Base-by-base conservation (phyloP, 1,284 basidiomycete species). In the Golubevia sp. region DNA sequence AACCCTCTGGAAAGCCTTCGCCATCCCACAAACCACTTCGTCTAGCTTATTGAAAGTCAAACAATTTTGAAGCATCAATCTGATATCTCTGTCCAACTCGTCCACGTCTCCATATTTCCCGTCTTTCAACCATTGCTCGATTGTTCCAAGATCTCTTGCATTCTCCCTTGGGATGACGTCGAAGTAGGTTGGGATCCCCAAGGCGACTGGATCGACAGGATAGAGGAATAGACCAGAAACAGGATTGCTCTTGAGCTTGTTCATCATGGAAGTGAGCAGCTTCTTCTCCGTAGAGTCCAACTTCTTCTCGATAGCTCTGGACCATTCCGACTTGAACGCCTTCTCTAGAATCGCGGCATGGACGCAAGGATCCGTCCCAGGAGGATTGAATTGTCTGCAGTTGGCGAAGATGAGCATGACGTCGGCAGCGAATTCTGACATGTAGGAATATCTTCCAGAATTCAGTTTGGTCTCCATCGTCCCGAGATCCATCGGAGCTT, bases 401-500 rank as follows among this genome's bases (percentile, higher is more conserved):
- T 99, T 99, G 77, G 85, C 87, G 76, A 97, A 91, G 61, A 98
- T 89, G 8, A 96, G 88, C 66, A 92, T 89, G 61, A 93, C 86
- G 76, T 98, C 96, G 63, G 87, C 87, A 44, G 88, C 90, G 70
- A 99, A 91, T 1, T 91, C 89, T 49, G 55, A 63, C 76, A 81
- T 79, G 18, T 68, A 73, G 4, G 34, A 21, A 67, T 83, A 83
- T 0, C 62, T 58, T 8, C 68, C 71, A 23, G 66, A 63, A 11
- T 68, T 69, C 4, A 80, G 65, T 78, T 93, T 94, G 56, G 86
- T 86, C 38, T 85, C 84, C 79, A 98, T 92, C 8, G 95, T 97
- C 8, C 89, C 89, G 61, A 98, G 90, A 85, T 99, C 95, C 94
- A 98, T 99, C 4, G 97, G 97, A 68, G 67, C 53, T 70, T 89